Evolutionary conservation across 352 stramenopile species (phyloP).

Genomic region (Phytophthora colocasiae): DNA sequence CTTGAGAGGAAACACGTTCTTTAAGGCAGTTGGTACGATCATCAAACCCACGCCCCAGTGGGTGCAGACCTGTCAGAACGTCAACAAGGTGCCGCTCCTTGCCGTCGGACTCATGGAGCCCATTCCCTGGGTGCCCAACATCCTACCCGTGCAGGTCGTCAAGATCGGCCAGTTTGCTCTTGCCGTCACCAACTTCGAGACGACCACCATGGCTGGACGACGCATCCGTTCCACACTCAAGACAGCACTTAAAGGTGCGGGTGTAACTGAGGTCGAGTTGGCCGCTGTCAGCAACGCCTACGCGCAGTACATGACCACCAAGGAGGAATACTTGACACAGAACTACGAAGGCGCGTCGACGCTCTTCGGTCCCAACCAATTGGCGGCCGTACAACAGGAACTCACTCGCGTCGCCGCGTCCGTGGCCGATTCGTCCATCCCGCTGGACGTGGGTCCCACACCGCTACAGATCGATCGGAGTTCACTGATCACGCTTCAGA

Average conservation of each 20-base stretch:
- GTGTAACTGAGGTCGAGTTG: neutral
- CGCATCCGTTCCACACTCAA: conserved; percentile 47
- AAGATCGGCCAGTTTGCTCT: conserved; percentile 40
- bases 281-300: neutral
- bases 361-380: conserved; percentile 70
- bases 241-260: too few relatives aligned
- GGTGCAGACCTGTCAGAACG: conserved; percentile 47
- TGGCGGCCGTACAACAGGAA: conserved; percentile 61
- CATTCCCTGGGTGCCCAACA: conserved; percentile 46
- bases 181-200: conserved; percentile 63
- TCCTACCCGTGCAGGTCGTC: conserved; percentile 63
- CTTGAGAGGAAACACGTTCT: conserved; percentile 44
- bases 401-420: conserved; percentile 13
- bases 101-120: conserved; percentile 48
- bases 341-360: conserved; percentile 78
- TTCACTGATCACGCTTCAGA: conserved; percentile 44
- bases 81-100: conserved; percentile 50
- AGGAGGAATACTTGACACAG: conserved; percentile 67
- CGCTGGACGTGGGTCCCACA: conserved; percentile 40
- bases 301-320: conserved; percentile 5
- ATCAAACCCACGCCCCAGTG: conserved; percentile 47
- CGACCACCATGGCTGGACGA: conserved; percentile 64
- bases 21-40: conserved; percentile 20
- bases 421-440: conserved; percentile 28
- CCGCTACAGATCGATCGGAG: conserved; percentile 46